phyloP scores from a whole-genome alignment of 164 flowering plant species.

The Dillenia suffruticosa region DNA sequence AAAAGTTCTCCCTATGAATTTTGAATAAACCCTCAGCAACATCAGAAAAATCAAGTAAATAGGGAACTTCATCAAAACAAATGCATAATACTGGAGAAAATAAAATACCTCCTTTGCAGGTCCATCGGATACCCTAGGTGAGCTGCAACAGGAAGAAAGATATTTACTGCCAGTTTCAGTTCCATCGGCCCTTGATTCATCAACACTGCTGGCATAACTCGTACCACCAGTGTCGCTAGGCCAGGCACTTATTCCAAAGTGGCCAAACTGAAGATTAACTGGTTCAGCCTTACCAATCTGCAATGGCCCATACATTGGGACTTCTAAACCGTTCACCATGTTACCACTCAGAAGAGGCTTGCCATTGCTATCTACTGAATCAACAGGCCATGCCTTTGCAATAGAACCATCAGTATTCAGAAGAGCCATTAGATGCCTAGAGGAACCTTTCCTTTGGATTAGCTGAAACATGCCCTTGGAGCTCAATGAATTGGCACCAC shows the following conservation, averaged over 20 bases:
- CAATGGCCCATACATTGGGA: conserved; percentile 66
- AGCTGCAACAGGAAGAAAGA: conserved; percentile 83
- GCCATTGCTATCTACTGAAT: conserved; percentile 42
- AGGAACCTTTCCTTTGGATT: conserved; percentile 81
- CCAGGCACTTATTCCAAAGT: conserved; percentile 83
- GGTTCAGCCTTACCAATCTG: conserved; percentile 71
- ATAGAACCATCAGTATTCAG: conserved; percentile 81
- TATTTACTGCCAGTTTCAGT: conserved; percentile 77
- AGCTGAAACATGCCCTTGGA: conserved; percentile 88
- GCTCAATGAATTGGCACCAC: conserved; percentile 73
- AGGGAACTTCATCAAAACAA: too few species aligned
- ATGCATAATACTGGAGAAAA: too few species aligned
- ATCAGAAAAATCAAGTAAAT: too few species aligned
- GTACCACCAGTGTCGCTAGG: conserved; percentile 73
- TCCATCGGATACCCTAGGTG: conserved; percentile 78
- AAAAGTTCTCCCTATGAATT: too few species aligned
- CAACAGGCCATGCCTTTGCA: conserved; percentile 88
- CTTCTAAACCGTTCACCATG: conserved; percentile 39
- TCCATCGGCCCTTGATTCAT: conserved; percentile 60
- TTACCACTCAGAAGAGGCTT: conserved; percentile 28
- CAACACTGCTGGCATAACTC: conserved; percentile 76
- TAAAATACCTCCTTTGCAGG: conserved; percentile 67
- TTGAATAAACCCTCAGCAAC: too few species aligned
- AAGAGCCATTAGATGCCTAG: conserved; percentile 83
- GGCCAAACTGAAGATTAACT: conserved; percentile 83